Percentiles rank a stretch among this genome's conserved stretches.
Evolutionary conservation across 1,284 basidiomycete genomes (phyloP).

Genomic region (Trametes polyzona): DNA sequence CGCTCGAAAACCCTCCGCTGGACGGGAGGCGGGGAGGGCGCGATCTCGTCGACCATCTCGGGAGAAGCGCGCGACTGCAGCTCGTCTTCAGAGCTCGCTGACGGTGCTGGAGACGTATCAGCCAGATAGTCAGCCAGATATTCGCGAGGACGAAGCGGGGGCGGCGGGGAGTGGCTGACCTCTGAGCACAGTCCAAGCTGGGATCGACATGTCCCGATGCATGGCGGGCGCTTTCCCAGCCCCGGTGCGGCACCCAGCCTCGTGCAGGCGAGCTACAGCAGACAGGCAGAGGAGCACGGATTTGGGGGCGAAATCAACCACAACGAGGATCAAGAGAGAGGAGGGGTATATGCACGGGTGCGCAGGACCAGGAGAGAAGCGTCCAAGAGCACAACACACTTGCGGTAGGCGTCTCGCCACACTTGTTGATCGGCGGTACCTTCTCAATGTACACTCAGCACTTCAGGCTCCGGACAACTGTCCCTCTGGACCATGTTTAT

Average conservation of each 20-base stretch:
- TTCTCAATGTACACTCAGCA: too few species aligned
- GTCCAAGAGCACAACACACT: too few species aligned
- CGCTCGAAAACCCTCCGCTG: background rate
- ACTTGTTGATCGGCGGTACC: too few species aligned
- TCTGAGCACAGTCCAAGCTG: constrained; percentile 6
- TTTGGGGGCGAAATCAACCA: too few species aligned
- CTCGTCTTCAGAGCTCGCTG: constrained; percentile 6
- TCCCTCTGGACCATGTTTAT: too few species aligned
- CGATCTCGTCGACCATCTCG: constrained; percentile 9
- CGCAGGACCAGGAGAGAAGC: too few species aligned
- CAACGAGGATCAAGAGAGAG: too few species aligned
- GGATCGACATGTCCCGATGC: constrained; percentile 4
- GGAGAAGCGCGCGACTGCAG: constrained; percentile 1
- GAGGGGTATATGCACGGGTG: too few species aligned
- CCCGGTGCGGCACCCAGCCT: background rate
- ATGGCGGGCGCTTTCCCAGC: background rate
- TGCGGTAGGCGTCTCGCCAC: too few species aligned
- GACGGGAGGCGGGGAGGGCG: background rate
- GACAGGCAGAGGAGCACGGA: background rate
- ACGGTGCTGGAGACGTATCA: background rate
- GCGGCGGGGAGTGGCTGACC: constrained; percentile 2
- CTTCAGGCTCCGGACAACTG: too few species aligned
- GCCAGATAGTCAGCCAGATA: background rate
- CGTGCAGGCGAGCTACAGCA: background rate
- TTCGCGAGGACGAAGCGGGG: background rate